Evolutionary conservation across 176 grass and related monocot species (phyloP), one percentile per base, ranked within the genome.

Genomic region (Aegilops tauschii): DNA sequence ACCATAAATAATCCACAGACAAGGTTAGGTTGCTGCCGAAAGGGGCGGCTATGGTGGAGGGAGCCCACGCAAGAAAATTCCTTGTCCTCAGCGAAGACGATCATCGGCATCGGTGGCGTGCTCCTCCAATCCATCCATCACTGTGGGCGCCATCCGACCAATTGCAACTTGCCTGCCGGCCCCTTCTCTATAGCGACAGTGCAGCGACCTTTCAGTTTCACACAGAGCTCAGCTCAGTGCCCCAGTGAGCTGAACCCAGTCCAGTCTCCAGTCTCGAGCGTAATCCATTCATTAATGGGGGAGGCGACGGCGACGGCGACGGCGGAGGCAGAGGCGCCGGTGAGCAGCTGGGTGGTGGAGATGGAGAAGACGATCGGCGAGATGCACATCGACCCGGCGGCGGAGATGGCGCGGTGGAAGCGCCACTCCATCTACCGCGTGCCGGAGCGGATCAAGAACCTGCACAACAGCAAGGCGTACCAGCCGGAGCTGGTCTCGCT

Each of bases 391-490:
- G 2, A 85, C 77, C 81, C 6, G 3, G 64, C 39, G 4, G n/a
- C 1, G 20, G 91, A 93, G 87, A 21, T 20, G 37, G 70, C 52
- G 30, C 69, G 21, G 4, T 94, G 87, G 93, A 70, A 58, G 37
- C 69, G 71, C 16, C 31, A 31, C 0, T 93, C 77, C 31, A 91
- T 95, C 23, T 89, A 91, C 63, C 71, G 47, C 8, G 84, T 89
- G 3, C 90, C 88, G 1, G 68, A 81, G 23, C 59, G 59, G 45
- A 81, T 91, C 18, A 93, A 88, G 81, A 8, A 52, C 6, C 27
- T 12, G 16, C 79, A 81, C 12, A 87, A 78, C 30, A 27, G 0
- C 1, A 45, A 79, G 8, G 84, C 91, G 6, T 96, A 87, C 58
- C 28, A 1, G 16, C 91, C 89, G 1, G 62, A 31, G 78, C 3